Conservation (phyloP, 2,329 filamentous ascomycete species). For the Fusarium verrucosum region DNA sequence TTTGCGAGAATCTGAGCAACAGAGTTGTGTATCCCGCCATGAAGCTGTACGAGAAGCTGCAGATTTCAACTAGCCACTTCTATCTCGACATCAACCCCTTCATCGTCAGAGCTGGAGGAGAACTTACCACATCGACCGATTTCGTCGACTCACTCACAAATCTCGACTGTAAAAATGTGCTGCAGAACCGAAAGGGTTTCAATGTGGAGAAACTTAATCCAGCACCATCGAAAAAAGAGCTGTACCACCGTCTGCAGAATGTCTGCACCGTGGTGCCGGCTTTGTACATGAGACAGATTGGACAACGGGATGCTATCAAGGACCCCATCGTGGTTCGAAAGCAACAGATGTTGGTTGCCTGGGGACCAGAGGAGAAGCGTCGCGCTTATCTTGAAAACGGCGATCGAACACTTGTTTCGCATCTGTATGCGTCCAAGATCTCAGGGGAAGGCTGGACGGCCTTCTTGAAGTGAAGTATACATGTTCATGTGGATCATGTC, state of each 20-base stretch:
- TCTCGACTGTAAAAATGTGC: slow-evolving; percentile 50
- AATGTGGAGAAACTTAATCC: slow-evolving; percentile 47
- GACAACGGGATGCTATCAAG: slow-evolving; percentile 48
- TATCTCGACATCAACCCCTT: slow-evolving; percentile 49
- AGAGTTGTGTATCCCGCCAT: slow-evolving; percentile 50
- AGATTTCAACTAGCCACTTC: slow-evolving; percentile 52
- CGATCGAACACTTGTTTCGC: slow-evolving; percentile 46
- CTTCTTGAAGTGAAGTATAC: slow-evolving; percentile 15
- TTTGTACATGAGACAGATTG: slow-evolving; percentile 51
- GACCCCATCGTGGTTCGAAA: slow-evolving; percentile 49
- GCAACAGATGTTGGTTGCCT: slow-evolving; percentile 53
- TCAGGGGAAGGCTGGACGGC: slow-evolving; percentile 24
- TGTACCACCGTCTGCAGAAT: slow-evolving; percentile 46
- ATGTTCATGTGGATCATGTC: background rate
- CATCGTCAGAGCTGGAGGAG: slow-evolving; percentile 38
- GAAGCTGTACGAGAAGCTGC: slow-evolving; percentile 51
- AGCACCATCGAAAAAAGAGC: slow-evolving; percentile 44
- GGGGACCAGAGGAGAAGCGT: slow-evolving; percentile 49
- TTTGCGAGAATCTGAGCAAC: slow-evolving; percentile 40
- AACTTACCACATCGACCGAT: slow-evolving; percentile 43
- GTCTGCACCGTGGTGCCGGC: slow-evolving; percentile 51
- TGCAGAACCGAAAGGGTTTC: slow-evolving; percentile 51
- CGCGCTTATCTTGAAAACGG: slow-evolving; percentile 42
- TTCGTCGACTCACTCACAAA: slow-evolving; percentile 47
- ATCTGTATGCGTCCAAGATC: slow-evolving; percentile 42